phyloP scores from a whole-genome alignment of 495 filamentous ascomycete genomes.

The Penicillium samsonianum region DNA sequence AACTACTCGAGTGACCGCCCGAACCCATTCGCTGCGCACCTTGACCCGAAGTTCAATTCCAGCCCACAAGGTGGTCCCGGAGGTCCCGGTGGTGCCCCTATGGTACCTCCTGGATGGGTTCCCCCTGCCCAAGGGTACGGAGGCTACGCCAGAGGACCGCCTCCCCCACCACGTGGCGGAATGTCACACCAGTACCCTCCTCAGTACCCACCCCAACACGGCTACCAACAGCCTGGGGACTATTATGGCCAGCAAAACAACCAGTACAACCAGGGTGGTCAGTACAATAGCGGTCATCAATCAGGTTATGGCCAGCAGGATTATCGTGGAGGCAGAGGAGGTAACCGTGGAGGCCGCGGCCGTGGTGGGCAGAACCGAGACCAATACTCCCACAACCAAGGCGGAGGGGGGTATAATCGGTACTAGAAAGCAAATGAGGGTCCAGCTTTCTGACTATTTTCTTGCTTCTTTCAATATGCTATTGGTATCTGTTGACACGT shows the following conservation, averaged over 20 bases:
- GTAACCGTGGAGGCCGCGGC: conserved; percentile 33
- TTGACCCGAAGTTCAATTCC: conserved; percentile 52
- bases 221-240: conserved; percentile 29
- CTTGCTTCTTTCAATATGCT: conserved; percentile 10
- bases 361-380: conserved; percentile 29
- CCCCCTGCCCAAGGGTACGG: conserved; percentile 36
- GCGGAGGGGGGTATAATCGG: conserved; percentile 42
- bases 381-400: conserved; percentile 27
- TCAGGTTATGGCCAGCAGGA: conserved; percentile 30
- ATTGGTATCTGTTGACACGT: conserved; percentile 12
- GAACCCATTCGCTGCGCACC: conserved; percentile 57
- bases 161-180: conserved; percentile 45
- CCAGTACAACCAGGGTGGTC: conserved; percentile 33
- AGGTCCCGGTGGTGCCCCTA: conserved; percentile 29
- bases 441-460: conserved; percentile 9
- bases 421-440: conserved; percentile 32
- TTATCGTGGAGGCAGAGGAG: conserved; percentile 30
- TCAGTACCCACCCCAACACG: conserved; percentile 29
- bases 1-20: conserved; percentile 48
- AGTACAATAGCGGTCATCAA: conserved; percentile 25
- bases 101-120: conserved; percentile 42
- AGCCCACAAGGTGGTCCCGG: conserved; percentile 29
- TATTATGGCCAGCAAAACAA: conserved; percentile 28
- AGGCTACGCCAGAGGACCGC: conserved; percentile 43
- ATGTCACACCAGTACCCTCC: conserved; percentile 31